Evolutionary conservation across 148 eudicot genomes (phyloP).

Genomic region (Euryodendron excelsum): DNA sequence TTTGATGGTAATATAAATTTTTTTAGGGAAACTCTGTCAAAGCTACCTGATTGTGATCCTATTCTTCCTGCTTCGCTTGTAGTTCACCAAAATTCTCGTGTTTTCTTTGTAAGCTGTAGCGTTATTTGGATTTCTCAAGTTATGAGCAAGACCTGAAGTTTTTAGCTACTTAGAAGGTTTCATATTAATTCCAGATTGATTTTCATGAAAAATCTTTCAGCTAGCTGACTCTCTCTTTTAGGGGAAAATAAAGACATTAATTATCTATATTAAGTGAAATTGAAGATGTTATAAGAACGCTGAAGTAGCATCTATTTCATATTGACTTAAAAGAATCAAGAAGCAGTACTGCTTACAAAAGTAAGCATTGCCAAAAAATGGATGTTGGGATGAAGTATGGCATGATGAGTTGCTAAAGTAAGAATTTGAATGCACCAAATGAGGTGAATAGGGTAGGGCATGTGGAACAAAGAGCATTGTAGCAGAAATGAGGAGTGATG

Average conservation of each 20-base stretch:
- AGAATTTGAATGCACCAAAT: not conserved
- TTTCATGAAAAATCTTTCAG: not conserved
- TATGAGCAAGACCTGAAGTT: not conserved
- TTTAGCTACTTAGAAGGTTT: not conserved
- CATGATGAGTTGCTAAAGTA: not conserved
- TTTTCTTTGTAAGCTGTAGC: not conserved
- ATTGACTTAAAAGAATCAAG: not conserved
- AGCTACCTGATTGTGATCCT: too few relatives aligned
- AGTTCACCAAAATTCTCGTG: not conserved
- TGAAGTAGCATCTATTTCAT: not conserved
- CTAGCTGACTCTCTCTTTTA: not conserved
- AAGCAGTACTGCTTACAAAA: not conserved
- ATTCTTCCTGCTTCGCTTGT: not conserved
- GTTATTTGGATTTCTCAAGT: not conserved
- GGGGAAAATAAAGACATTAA: too few relatives aligned
- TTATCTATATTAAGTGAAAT: too few relatives aligned
- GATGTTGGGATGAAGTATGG: not conserved
- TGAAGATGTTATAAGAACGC: not conserved
- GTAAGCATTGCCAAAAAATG: not conserved
- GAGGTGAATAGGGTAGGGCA: not conserved
- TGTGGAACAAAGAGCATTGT: not conserved
- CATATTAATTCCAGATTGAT: not conserved
- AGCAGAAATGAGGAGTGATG: too few relatives aligned
- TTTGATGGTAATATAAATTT: too few relatives aligned
- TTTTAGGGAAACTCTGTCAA: not conserved